Conservation (phyloP, 2,329 filamentous ascomycete species). For the Dactylellina haptotyla region DNA sequence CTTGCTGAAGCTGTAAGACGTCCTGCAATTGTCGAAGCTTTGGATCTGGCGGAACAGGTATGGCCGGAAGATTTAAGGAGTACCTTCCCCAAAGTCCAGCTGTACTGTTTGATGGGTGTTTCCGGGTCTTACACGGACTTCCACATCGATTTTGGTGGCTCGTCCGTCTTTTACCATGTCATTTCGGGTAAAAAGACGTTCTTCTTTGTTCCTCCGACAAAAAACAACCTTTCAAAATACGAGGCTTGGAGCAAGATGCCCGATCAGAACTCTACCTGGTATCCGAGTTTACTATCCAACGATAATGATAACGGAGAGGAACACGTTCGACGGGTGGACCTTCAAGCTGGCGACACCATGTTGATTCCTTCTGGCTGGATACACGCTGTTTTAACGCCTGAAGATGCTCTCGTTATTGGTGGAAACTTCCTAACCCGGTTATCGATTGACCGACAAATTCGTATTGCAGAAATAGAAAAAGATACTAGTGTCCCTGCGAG, state of each 20-base stretch:
- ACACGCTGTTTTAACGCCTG: constrained; percentile 76
- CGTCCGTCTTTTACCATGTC: constrained; percentile 77
- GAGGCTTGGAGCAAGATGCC: constrained; percentile 76
- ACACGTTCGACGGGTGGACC: constrained; percentile 60
- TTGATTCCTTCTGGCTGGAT: constrained; percentile 78
- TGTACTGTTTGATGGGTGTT: constrained; percentile 71
- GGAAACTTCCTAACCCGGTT: constrained; percentile 75
- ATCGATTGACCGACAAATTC: constrained; percentile 74
- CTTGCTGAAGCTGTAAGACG: constrained; percentile 71
- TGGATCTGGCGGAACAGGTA: constrained; percentile 69
- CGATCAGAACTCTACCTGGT: constrained; percentile 71
- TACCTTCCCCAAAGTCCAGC: constrained; percentile 72
- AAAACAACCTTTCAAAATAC: constrained; percentile 75
- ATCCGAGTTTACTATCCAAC: constrained; percentile 38
- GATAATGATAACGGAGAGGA: constrained; percentile 40
- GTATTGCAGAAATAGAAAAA: constrained; percentile 73
- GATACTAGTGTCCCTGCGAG: constrained; percentile 73
- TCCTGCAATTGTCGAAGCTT: constrained; percentile 72
- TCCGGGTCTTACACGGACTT: constrained; percentile 78
- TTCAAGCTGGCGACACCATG: constrained; percentile 75
- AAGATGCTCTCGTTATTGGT: constrained; percentile 76
- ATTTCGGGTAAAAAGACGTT: constrained; percentile 75
- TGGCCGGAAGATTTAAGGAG: constrained; percentile 68
- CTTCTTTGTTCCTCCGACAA: constrained; percentile 76
- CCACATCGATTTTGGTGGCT: constrained; percentile 77